Conservation (phyloP, 345 rosid species). For the Brassica juncea region DNA sequence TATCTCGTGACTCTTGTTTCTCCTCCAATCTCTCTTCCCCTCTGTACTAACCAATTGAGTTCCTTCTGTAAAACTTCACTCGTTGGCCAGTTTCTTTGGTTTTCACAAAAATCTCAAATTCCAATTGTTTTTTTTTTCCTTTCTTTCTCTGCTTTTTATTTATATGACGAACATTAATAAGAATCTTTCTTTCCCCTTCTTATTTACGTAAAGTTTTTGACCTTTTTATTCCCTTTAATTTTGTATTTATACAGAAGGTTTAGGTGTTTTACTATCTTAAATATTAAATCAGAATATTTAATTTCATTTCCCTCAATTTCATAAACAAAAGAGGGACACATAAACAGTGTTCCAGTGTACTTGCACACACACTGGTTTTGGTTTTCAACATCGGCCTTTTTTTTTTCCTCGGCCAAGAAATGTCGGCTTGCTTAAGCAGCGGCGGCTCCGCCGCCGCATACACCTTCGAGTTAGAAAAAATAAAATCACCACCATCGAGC, state of each 20-base stretch:
- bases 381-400: not conserved
- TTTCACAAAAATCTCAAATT: conserved; percentile 17
- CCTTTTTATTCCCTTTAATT: conserved; percentile 36
- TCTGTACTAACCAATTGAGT: conserved; percentile 22
- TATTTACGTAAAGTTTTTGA: conserved; percentile 42
- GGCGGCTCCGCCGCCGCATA: conserved; percentile 63
- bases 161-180: conserved; percentile 24
- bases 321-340: not conserved
- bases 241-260: conserved; percentile 42
- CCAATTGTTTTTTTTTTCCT: conserved; percentile 8
- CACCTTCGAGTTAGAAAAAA: conserved; percentile 69
- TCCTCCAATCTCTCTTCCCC: conserved; percentile 31
- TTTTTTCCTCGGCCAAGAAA: conserved; percentile 27
- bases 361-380: not conserved
- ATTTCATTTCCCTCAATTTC: not conserved
- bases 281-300: not conserved
- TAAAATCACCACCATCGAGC: conserved; percentile 57
- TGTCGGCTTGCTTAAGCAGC: conserved; percentile 80
- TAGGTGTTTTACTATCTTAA: conserved; percentile 40
- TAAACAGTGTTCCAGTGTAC: not conserved
- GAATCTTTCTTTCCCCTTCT: conserved; percentile 25
- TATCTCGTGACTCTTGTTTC: conserved; percentile 41
- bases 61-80: conserved; percentile 34
- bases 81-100: conserved; percentile 21
- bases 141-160: conserved; percentile 15